Percentiles rank a stretch among this genome's conserved stretches.
These are phyloP conservation scores for Luffa acutangula DNA, from an alignment of 306 rosid species.

Conservation along the genomic window DNA sequence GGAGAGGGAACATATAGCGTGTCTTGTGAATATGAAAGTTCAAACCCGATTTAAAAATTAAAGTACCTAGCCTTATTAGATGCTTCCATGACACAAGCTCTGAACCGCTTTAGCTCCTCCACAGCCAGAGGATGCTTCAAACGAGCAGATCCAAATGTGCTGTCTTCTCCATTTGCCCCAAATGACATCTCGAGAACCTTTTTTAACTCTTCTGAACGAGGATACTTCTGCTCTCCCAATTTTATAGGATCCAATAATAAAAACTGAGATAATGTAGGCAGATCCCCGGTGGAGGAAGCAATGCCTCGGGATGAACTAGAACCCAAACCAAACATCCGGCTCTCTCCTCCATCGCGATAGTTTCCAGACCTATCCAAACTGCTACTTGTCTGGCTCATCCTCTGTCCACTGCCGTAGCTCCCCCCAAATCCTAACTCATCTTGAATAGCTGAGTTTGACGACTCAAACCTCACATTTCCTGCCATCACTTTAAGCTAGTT, in stretches of 20 bases:
- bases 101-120: constrained; percentile 59
- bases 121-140: constrained; percentile 40
- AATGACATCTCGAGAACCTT: constrained; percentile 42
- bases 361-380: constrained; percentile 55
- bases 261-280: constrained; percentile 37
- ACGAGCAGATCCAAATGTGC: constrained; percentile 52
- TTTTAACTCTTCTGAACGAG: constrained; percentile 45
- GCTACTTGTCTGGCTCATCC: constrained; percentile 30
- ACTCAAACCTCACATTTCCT: constrained; percentile 51
- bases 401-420: constrained; percentile 37
- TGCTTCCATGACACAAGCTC: constrained; percentile 42
- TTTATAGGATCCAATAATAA: constrained; percentile 47
- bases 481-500: constrained; percentile 44
- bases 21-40: not conserved
- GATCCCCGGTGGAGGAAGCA: constrained; percentile 32
- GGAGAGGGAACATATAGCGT: not conserved
- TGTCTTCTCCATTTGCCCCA: constrained; percentile 52
- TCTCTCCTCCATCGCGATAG: constrained; percentile 42
- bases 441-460: constrained; percentile 31
- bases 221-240: constrained; percentile 40
- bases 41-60: not conserved
- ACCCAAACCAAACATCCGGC: constrained; percentile 34
- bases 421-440: constrained; percentile 42
- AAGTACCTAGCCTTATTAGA: constrained; percentile 61
- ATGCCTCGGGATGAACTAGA: constrained; percentile 36